Conservation (phyloP, 805 yeast species). For the Pichia sporocuriosa region DNA sequence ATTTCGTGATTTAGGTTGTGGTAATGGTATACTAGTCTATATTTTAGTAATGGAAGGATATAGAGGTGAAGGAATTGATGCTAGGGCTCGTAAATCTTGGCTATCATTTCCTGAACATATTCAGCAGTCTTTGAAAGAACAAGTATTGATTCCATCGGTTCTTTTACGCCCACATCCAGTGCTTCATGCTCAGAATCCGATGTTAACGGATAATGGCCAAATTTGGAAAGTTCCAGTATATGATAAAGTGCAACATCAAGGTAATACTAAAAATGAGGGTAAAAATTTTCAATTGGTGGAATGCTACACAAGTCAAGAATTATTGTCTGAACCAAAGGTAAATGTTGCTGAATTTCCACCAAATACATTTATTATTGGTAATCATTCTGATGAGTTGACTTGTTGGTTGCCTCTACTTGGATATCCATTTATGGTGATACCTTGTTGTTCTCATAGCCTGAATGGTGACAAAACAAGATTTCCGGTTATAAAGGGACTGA, state of each 20-base stretch:
- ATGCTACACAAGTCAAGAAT: conserved; percentile 46
- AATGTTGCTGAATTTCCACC: conserved; percentile 61
- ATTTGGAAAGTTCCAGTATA: conserved; percentile 46
- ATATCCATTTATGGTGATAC: conserved; percentile 84
- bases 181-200: conserved; percentile 45
- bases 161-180: conserved; percentile 67
- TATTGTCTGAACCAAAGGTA: conserved; percentile 47
- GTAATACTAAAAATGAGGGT: conserved; percentile 9
- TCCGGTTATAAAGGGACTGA: conserved; percentile 35
- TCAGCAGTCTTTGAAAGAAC: conserved; percentile 55
- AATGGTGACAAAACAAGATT: conserved; percentile 71
- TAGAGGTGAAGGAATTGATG: conserved; percentile 81
- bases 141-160: conserved; percentile 75
- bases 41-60: conserved; percentile 74
- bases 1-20: conserved; percentile 91
- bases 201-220: conserved; percentile 53
- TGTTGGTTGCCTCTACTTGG: conserved; percentile 91
- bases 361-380: conserved; percentile 81
- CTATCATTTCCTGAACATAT: conserved; percentile 59
- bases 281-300: conserved; percentile 40
- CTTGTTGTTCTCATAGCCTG: conserved; percentile 89
- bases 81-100: conserved; percentile 88
- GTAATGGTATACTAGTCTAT: conserved; percentile 82
- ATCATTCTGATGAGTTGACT: conserved; percentile 91
- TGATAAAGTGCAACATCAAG: conserved; percentile 21